A percentile compares a stretch with the other conserved stretches of the same genome.
These are phyloP conservation scores for Scalesia atractyloides DNA, from an alignment of 129 eudicot species.

Conservation along the genomic window DNA sequence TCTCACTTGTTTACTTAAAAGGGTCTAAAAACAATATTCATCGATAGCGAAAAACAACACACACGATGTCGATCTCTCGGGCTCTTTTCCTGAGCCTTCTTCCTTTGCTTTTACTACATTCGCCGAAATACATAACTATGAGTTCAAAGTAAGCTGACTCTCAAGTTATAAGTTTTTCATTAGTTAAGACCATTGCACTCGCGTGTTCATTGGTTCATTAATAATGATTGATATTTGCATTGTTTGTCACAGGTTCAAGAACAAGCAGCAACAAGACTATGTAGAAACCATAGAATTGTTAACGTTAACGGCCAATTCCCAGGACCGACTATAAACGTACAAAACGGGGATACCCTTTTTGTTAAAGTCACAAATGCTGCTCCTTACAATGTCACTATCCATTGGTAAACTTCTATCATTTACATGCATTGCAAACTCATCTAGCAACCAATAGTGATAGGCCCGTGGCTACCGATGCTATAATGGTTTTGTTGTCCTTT, in stretches of 20 bases:
- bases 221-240: not conserved
- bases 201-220: too few species aligned
- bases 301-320: constrained; percentile 85
- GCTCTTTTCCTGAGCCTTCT: constrained; percentile 28
- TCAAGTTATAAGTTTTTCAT: not conserved
- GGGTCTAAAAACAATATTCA: not conserved
- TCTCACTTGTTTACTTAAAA: constrained; percentile 22
- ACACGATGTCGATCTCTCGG: constrained; percentile 26
- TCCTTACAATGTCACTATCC: constrained; percentile 64
- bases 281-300: constrained; percentile 58
- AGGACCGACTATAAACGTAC: constrained; percentile 69
- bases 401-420: constrained; percentile 41
- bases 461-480: not conserved
- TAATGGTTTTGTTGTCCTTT: not conserved
- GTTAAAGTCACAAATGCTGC: constrained; percentile 64
- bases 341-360: constrained; percentile 61
- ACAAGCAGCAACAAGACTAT: constrained; percentile 64
- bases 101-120: constrained; percentile 40
- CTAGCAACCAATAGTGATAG: not conserved
- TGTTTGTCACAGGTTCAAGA: constrained; percentile 59
- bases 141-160: constrained; percentile 44
- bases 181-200: not conserved
- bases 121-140: constrained; percentile 52
- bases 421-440: not conserved
- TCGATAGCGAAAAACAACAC: constrained; percentile 2